Conservation (phyloP, 331 rosid species). For the Malus hybrid region DNA sequence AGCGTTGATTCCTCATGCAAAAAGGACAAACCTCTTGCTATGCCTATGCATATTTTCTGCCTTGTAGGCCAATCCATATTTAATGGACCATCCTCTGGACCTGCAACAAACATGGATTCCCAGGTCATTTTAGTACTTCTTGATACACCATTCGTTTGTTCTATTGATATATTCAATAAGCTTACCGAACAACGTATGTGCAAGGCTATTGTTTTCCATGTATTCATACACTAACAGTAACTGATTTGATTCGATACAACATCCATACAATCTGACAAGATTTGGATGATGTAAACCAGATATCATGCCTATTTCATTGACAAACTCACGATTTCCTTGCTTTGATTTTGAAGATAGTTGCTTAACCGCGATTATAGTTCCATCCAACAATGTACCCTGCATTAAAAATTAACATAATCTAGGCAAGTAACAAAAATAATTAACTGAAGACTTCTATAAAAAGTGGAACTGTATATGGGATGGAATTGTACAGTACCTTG, state of each 20-base stretch:
- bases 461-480: no score
- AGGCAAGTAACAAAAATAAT: no score
- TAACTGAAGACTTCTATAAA: no score
- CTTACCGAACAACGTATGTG: slow-evolving; percentile 17
- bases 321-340: slow-evolving; percentile 27
- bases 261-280: slow-evolving; percentile 24
- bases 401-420: background rate
- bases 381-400: slow-evolving; percentile 27
- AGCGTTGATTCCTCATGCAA: slow-evolving; percentile 29
- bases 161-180: no score
- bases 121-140: background rate
- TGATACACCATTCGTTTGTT: background rate
- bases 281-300: slow-evolving; percentile 21
- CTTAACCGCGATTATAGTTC: slow-evolving; percentile 22
- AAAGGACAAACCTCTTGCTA: slow-evolving; percentile 26
- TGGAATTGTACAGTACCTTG: slow-evolving; percentile 15
- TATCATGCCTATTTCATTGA: slow-evolving; percentile 25
- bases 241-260: slow-evolving; percentile 18
- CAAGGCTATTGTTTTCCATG: slow-evolving; percentile 21
- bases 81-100: slow-evolving; percentile 10
- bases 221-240: slow-evolving; percentile 17
- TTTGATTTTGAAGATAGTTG: slow-evolving; percentile 26
- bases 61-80: slow-evolving; percentile 27
- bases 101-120: background rate
- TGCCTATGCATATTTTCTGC: slow-evolving; percentile 26